Evolutionary conservation across 2,329 filamentous ascomycete species (phyloP), one percentile per base, ranked within the genome.

Genomic region (Pochonia chlamydosporia): DNA sequence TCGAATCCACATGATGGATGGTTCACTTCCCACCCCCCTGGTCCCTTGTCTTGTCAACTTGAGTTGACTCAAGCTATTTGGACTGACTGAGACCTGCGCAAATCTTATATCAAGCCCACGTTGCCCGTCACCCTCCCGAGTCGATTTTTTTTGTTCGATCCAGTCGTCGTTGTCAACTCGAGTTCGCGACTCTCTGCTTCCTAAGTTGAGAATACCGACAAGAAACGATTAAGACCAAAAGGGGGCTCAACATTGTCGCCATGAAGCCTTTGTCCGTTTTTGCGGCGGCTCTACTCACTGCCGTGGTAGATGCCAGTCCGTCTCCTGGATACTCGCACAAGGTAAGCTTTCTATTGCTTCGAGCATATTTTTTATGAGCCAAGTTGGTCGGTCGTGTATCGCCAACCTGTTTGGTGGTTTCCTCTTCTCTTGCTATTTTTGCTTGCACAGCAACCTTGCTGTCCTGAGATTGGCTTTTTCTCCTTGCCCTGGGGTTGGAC

Each of bases 251-350:
- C 37, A 24, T 24, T 35, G 40, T 30, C 51, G 58, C 30, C 50
- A 69, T 69, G 66, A 68, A 64, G 63, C 55, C 59, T 40, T 48
- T 57, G 33, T 56, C 59, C 31, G 43, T 67, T 33, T 52, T 64
- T 26, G 61, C 59, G 43, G 59, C 62, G 39, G 53, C 63, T 25
- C 49, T 64, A 21, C 52, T 68, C 51, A 58, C 59, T 18, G 60
- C 56, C 26, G 54, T 60, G 49, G 54, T 53, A 39, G 58, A 63
- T 25, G 62, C 59, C 33, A 46, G 52, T 30, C 7, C 20, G 13
- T 11, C 4, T 8, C 9, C 25, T 5, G 28, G 13, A 23, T 18
- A 8, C 20, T 16, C 49, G n/a, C 8, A 30, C 26, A 21, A 44
- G 21, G 49, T 53, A 42, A 47, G 49, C 41, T 16, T 35, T 6